Base-by-base conservation (phyloP, 2,329 filamentous ascomycete genomes). In the Xylariaceae sp. region DNA sequence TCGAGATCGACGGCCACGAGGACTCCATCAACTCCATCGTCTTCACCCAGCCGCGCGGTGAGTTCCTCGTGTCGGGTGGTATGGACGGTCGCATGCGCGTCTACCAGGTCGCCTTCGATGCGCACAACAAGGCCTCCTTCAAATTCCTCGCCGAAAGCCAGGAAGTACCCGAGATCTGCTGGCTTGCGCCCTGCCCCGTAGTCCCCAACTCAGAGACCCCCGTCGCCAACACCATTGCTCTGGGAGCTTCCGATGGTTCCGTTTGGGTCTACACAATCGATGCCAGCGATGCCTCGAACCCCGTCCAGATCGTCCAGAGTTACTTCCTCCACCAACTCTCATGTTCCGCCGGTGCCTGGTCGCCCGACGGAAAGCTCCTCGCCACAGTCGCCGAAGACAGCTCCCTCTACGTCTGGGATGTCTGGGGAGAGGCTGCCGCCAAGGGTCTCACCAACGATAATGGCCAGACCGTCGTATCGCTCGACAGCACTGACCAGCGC, bases 181-280 rank as follows among this genome's bases (percentile, higher is more conserved):
- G 93, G 92, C 75, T 97, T 39, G 76, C 80, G 0, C 76, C 91
- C 0, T 96, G 90, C 71, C 92, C 92, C 0, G 80, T 87, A 62
- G 74, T 85, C 10, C 77, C 80, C 4, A 85, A 90, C 71, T 61
- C 61, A 4, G 49, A 60, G 23, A 52, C 44, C 0, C 42, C 44
- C 3, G 56, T 59, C 4, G 84, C 88, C 62, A 95, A 97, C 76
- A 86, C 90, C 7, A 72, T 99, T 63, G 94, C 94, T 0, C 78
- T 99, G 6, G 94, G 94, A 59, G 92, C 92, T 39, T 89, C 83
- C 42, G 92, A 99, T 72, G 94, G 94, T 57, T 92, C 88, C 55
- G 92, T 97, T 48, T 99, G 94, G 94, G 88, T 99, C 8, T 96
- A 97, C 77, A 87, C 86, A n/a, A 82, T 97, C 69, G 88, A 92